Conservation (phyloP, 2,329 filamentous ascomycete genomes). For the Rosellinia necatrix region DNA sequence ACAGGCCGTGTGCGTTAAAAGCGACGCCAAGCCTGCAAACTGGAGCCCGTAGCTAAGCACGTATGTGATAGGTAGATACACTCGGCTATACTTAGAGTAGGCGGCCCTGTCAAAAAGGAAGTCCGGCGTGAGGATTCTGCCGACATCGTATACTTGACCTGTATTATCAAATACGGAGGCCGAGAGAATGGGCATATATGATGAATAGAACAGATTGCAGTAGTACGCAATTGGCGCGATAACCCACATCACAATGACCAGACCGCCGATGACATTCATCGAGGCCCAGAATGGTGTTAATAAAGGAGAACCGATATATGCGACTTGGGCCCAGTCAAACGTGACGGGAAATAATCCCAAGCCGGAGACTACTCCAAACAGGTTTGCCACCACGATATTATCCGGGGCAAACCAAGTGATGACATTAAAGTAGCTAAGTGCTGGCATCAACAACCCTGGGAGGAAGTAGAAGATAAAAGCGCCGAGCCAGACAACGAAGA, state of each 20-base stretch:
- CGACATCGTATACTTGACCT: conserved; percentile 79
- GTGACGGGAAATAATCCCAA: conserved; percentile 83
- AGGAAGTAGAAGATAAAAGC: conserved; percentile 85
- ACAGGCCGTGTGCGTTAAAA: conserved; percentile 79
- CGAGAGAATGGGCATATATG: conserved; percentile 86
- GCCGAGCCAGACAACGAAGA: conserved; percentile 71
- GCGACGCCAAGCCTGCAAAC: conserved; percentile 78
- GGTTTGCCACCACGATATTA: conserved; percentile 82
- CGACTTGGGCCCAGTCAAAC: conserved; percentile 91
- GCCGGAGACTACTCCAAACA: conserved; percentile 85
- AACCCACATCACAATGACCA: conserved; percentile 85
- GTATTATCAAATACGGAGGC: conserved; percentile 85
- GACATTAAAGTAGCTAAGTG: conserved; percentile 86
- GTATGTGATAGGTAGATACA: conserved; percentile 86
- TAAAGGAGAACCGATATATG: conserved; percentile 83
- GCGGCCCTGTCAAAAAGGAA: conserved; percentile 78
- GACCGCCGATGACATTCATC: conserved; percentile 79
- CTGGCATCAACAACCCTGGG: conserved; percentile 80
- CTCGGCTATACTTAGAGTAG: conserved; percentile 80
- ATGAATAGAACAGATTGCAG: conserved; percentile 76
- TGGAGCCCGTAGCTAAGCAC: conserved; percentile 85
- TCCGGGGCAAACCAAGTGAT: conserved; percentile 87
- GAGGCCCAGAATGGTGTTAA: conserved; percentile 87
- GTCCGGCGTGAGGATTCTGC: conserved; percentile 75
- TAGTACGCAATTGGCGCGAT: conserved; percentile 82